phyloP scores from a whole-genome alignment of 306 rosid species.

The Dalbergia cultrata region DNA sequence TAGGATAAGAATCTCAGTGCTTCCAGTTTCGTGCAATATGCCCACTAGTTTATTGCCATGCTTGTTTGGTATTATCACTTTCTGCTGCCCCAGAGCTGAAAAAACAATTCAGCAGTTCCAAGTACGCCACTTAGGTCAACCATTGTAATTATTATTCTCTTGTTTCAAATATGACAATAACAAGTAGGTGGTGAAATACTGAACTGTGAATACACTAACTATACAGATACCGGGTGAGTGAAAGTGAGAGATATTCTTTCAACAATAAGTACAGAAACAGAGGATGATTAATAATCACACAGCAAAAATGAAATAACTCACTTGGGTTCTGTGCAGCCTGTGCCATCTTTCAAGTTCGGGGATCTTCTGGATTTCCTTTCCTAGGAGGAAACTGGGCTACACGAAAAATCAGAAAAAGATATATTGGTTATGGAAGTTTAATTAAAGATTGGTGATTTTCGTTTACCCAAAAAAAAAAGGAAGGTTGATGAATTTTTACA shows the following conservation, averaged over 20 bases:
- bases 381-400: constrained; percentile 32
- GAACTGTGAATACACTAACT: too few species aligned
- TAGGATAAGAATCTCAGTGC: constrained; percentile 66
- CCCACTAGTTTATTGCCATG: constrained; percentile 75
- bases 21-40: constrained; percentile 74
- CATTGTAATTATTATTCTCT: background rate
- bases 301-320: constrained; percentile 41
- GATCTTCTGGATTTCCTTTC: constrained; percentile 27
- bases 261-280: too few species aligned
- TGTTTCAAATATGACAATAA: constrained; percentile 5
- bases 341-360: constrained; percentile 60
- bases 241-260: too few species aligned
- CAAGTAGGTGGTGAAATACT: too few species aligned
- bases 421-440: too few species aligned
- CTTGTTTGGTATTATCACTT: constrained; percentile 65
- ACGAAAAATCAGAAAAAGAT: background rate
- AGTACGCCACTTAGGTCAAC: background rate
- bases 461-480: too few species aligned
- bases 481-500: too few species aligned
- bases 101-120: constrained; percentile 29
- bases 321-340: constrained; percentile 60
- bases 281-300: background rate
- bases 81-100: constrained; percentile 58
- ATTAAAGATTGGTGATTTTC: constrained; percentile 29
- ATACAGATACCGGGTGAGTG: too few species aligned